Conservation (phyloP, 176 grass and related monocot genomes). For the Typha latifolia region DNA sequence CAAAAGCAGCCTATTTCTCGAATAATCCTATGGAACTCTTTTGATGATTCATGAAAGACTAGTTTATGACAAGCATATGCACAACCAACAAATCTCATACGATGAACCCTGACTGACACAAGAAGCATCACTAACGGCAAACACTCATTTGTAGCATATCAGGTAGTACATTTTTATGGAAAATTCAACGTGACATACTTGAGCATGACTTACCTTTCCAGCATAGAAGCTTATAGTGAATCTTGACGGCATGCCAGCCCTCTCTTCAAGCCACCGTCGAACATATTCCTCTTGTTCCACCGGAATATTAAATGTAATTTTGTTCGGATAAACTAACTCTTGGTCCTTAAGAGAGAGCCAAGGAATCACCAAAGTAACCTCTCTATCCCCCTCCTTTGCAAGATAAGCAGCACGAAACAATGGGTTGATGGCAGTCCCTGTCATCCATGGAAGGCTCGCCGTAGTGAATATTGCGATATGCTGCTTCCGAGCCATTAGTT, state of each 20-base stretch:
- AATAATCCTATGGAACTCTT: too few species aligned
- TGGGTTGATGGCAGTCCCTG: conserved; percentile 85
- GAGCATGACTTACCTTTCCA: conserved; percentile 51
- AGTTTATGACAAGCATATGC: too few species aligned
- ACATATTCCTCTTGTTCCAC: conserved; percentile 65
- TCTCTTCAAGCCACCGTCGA: conserved; percentile 69
- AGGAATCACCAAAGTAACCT: conserved; percentile 74
- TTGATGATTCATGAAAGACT: too few species aligned
- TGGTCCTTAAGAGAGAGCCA: conserved; percentile 78
- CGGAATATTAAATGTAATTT: conserved; percentile 59
- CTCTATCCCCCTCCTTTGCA: conserved; percentile 44
- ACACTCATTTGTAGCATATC: too few species aligned
- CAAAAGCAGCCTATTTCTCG: too few species aligned
- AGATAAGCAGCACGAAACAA: conserved; percentile 91
- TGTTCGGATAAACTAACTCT: conserved; percentile 80
- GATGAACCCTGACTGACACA: too few species aligned
- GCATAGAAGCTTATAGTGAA: conserved; percentile 82
- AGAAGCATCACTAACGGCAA: too few species aligned
- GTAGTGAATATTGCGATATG: conserved; percentile 85
- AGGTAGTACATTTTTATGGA: background rate
- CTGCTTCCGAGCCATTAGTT: conserved; percentile 47
- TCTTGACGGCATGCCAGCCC: conserved; percentile 34
- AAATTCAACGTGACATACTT: conserved; percentile 6
- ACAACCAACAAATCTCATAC: too few species aligned
- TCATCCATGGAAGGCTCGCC: conserved; percentile 93